Evolutionary conservation across 352 stramenopile species (phyloP), one percentile per base, ranked within the genome.

Genomic region (Pythium monospermum): DNA sequence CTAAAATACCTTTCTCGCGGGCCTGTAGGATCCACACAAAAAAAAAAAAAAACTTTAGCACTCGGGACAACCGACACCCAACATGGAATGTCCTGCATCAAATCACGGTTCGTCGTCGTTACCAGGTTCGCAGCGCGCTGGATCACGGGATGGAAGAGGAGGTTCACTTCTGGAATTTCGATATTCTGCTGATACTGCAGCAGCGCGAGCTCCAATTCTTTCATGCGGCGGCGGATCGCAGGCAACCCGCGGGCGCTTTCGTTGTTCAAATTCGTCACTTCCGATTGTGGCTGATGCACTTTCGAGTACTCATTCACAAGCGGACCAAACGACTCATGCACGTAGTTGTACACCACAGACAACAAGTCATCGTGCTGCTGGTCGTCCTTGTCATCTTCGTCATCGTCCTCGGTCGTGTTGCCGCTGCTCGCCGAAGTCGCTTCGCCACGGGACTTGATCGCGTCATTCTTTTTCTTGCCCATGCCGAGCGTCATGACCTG

Each of bases 171-270:
- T 1, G 94, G 93, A 48, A 98, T 98, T 57, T 97, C 88, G 53
- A 97, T 85, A 51, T 96, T 95, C 53, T 97, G 88, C 61, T 98
- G 87, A 66, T 96, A 98, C 50, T 97, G 88, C 28, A 96, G 69
- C 53, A 98, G 61, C 10, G 93, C 92, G 18, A 97, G 69, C 54
- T 98, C 94, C 19, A 98, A 73, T 60, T 98, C 94, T 47, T 95
- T 96, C 73, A 98, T 92, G 41, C 79, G 68, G 31, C 85, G 84
- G 35, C 91, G 88, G 61, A 97, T 94, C 13, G 84, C 84, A 16
- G 85, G 81, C 23, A 95, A 47, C 19, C 82, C 82, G 67, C 81
- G 68, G 18, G 72, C 79, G 44, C 71, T 77, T 66, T 90, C 81
- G 43, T 68, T 84, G 43, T 68, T 84, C 47, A 77, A 28, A 46